Evolutionary conservation across 2,329 filamentous ascomycete genomes (phyloP), one percentile per base, ranked within the genome.

Genomic region (Trichoderma sp.): DNA sequence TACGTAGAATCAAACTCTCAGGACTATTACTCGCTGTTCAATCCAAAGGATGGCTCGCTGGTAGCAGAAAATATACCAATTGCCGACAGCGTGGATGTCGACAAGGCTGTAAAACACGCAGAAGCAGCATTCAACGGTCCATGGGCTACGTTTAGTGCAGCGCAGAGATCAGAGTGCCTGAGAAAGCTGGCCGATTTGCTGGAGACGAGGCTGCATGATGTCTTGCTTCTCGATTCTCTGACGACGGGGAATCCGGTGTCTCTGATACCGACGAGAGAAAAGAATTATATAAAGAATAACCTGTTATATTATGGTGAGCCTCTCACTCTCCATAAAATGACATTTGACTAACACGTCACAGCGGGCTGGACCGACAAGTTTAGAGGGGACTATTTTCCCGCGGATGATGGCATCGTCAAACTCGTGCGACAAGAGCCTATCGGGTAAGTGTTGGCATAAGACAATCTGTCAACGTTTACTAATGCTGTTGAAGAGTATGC

Each of bases 271-370:
- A 61, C 59, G 2, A 61, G 59, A 24, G 59, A 61, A 32, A 61
- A 61, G 59, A 61, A 61, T 32, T 61, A 61, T 14, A 61, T 61
- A n/a, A 61, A 61, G 16, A 61, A 61, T 11, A 51, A 43, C 34
- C 59, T 61, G 26, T 51, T 61, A n/a, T 61, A 61, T 43, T 61
- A 61, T n/a, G 39, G 59, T 61, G 2, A 0, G 28, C 49, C 34
- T 26, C 4, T 24, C 18, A 13, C 5, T 32, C 18, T 4, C 0
- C 16, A 10, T 1, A 34, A 1, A 10, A 10, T 5, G 46, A 7
- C 0, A 13, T 49, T 28, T 60, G n/a, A 24, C 13, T 1, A 49
- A 61, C 16, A 2, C 0, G 24, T 8, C 10, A 13, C 7, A 61
- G 59, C 59, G 11, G 59, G 59, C 16, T 61, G 59, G 59, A 61